A percentile compares a stretch with the other conserved stretches of the same genome.
Evolutionary conservation across 169 alveolate genomes (phyloP).

Genomic region (Babesia ovata): DNA sequence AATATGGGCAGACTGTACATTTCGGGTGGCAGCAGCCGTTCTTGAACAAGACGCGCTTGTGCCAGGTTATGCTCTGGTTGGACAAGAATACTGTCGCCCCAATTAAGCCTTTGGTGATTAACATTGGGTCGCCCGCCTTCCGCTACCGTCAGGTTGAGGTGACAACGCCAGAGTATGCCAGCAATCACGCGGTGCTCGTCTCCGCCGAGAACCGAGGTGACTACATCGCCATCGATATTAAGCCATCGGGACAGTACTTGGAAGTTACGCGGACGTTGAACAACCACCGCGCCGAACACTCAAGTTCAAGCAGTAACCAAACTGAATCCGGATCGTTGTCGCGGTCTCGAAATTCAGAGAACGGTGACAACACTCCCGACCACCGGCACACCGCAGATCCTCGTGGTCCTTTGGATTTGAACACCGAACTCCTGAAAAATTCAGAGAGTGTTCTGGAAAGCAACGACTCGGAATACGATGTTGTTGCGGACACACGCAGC

Average conservation of each 20-base stretch:
- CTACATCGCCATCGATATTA: constrained; percentile 57
- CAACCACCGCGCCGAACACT: background rate
- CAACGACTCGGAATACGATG: constrained; percentile 31
- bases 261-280: constrained; percentile 10
- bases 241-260: constrained; percentile 24
- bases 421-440: constrained; percentile 17
- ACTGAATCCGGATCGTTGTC: background rate
- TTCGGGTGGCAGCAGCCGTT: constrained; percentile 87
- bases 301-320: background rate
- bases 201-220: constrained; percentile 75
- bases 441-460: constrained; percentile 16
- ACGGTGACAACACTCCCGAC: constrained; percentile 21
- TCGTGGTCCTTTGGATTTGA: background rate
- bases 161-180: constrained; percentile 47
- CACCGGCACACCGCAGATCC: background rate
- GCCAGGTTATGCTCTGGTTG: constrained; percentile 76
- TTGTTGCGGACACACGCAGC: constrained; percentile 25
- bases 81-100: constrained; percentile 82
- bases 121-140: constrained; percentile 69
- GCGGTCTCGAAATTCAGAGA: background rate
- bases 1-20: constrained; percentile 74
- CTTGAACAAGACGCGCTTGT: constrained; percentile 74
- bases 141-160: constrained; percentile 48
- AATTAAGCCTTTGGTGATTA: constrained; percentile 77
- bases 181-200: constrained; percentile 18